These are phyloP conservation scores for Tuber melanosporum DNA, from an alignment of 495 filamentous ascomycete genomes.

Conservation along the genomic window DNA sequence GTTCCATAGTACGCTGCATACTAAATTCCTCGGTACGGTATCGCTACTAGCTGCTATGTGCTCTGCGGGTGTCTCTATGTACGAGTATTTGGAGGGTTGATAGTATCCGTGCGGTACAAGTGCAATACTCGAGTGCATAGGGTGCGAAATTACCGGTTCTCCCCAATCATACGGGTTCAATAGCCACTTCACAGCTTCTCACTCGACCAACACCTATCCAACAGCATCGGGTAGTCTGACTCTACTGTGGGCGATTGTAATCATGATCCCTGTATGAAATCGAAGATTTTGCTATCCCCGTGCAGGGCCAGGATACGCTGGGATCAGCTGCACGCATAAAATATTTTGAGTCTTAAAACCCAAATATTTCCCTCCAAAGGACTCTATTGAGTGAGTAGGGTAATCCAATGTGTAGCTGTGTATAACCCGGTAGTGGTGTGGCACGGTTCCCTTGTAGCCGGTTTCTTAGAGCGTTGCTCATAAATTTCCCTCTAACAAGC, in stretches of 20 bases:
- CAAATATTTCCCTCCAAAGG: neutral
- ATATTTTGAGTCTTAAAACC: neutral
- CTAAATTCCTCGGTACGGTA: neutral
- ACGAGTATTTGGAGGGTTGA: neutral
- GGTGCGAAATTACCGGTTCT: neutral
- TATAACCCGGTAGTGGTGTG: neutral
- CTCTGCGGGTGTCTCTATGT: neutral
- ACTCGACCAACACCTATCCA: neutral
- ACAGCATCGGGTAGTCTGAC: neutral
- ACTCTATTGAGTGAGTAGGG: neutral
- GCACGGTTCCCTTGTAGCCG: neutral
- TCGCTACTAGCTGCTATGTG: neutral
- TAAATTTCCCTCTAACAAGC: neutral
- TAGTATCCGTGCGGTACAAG: neutral
- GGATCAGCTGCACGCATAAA: neutral
- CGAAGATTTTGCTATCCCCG: neutral
- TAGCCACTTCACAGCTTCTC: neutral
- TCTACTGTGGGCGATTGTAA: neutral
- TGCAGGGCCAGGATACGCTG: neutral
- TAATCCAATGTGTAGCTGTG: neutral
- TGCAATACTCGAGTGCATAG: neutral
- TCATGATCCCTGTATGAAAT: neutral
- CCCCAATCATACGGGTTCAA: neutral
- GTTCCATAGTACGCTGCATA: neutral
- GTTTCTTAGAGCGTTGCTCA: neutral